Conservation (phyloP, 148 eudicot species). For the Pouteria glomerata region DNA sequence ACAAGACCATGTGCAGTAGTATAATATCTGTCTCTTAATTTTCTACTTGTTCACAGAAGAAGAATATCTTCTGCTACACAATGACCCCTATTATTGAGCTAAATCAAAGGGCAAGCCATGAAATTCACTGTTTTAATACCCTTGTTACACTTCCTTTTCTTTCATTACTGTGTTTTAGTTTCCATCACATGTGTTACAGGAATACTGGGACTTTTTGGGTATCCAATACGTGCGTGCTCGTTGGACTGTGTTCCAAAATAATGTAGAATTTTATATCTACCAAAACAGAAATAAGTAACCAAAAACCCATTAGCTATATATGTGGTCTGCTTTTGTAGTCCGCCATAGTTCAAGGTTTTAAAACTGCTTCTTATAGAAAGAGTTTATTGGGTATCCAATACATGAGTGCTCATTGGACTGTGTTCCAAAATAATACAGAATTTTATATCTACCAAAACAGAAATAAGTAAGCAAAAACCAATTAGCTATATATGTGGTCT, state of each 20-base stretch:
- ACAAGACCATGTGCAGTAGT: neutral
- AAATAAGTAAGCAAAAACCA: neutral
- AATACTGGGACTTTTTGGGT: neutral
- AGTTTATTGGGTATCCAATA: neutral
- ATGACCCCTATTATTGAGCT: neutral
- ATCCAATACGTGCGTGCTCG: neutral
- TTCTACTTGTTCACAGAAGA: neutral
- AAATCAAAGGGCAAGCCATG: neutral
- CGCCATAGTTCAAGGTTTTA: neutral
- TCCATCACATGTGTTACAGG: neutral
- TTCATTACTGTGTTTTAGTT: neutral
- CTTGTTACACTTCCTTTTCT: neutral
- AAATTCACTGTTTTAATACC: neutral
- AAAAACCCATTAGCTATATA: neutral
- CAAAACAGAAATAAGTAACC: neutral
- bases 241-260: neutral
- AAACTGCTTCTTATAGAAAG: neutral
- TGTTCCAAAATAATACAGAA: neutral
- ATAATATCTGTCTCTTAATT: neutral
- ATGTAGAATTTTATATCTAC: neutral
- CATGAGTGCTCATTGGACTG: neutral
- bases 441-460: neutral
- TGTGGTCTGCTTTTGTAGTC: neutral
- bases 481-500: neutral
- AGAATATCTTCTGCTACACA: neutral